Base-by-base conservation (phyloP, 2,329 filamentous ascomycete species). In the Neopestalotiopsis sp. region DNA sequence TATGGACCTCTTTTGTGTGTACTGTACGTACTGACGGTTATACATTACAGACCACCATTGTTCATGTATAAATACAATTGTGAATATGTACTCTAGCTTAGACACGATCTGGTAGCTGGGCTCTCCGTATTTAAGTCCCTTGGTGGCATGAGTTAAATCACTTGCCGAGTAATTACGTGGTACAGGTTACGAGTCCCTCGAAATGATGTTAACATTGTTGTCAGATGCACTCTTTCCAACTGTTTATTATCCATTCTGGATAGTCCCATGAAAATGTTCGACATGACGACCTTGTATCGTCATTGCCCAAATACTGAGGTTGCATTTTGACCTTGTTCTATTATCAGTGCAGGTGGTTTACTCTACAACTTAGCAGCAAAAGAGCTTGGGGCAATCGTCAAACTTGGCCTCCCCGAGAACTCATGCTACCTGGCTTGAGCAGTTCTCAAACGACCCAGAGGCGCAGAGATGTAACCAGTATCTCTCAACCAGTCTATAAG, bases 401-500 rank as follows among this genome's bases (percentile, higher is more conserved):
- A 24, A 52, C 20, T 14, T 20, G 45, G 10, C 14, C 45, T 17
- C 20, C 45, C 20, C 17, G 45, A 20, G 34, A 38, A 38, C 34
- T 38, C 34, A 52, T 52, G 45, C 45, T 17, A 9, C 14, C 17
- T 52, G 14, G 45, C 45, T 20, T 52, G 30, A 30, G 57, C 57
- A 4, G 17, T 59, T 24, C 57, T 34, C 30, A 59, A 17, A 59
- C 14, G 12, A 59, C 57, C 20, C 57, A 59, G 17, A 59, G 20
- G 13, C 24, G 24, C 28, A 13, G 59, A 62, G 59, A 62, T 38
- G 59, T 40, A 34, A 20, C 32, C 32, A 20, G n/a, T 30, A 14
- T 34, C 24, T 28, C 57, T 38, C 59, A 62, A 40, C 32, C 32
- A 62, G 59, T 62, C 59, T 62, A 62, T 62, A 34, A 34, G 32